phyloP scores from a whole-genome alignment of 2,329 filamentous ascomycete species.

The Aspergillus fumigatus region DNA sequence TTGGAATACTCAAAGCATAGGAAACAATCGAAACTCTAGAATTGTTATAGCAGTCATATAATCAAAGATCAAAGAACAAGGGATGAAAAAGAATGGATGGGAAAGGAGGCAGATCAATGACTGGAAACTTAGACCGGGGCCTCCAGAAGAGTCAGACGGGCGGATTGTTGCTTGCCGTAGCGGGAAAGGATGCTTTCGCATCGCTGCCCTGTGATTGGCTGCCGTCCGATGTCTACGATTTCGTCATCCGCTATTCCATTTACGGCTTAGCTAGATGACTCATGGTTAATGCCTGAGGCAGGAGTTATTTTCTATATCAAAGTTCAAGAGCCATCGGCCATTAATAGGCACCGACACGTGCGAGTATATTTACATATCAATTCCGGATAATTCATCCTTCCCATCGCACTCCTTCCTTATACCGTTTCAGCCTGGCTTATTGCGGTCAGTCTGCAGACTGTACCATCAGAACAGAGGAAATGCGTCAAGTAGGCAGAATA shows the following conservation, averaged over 20 bases:
- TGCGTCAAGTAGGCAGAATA: background rate
- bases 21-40: background rate
- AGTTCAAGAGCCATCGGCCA: too few relatives aligned
- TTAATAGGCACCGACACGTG: too few relatives aligned
- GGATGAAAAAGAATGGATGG: background rate
- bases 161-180: slow-evolving; percentile 5
- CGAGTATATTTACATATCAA: too few relatives aligned
- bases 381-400: too few relatives aligned
- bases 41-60: background rate
- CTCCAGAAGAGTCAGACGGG: slow-evolving; percentile 1
- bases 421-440: background rate
- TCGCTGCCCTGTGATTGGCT: slow-evolving; percentile 16
- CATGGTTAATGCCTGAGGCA: background rate
- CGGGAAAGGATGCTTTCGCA: slow-evolving; percentile 1
- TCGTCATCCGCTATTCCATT: background rate
- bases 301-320: background rate
- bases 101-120: background rate
- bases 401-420: background rate
- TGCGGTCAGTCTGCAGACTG: background rate
- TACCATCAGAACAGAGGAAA: background rate
- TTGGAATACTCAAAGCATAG: background rate
- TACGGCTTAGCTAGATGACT: background rate
- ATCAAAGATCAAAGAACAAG: slow-evolving; percentile 1
- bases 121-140: background rate
- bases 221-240: background rate